Base-by-base conservation (phyloP, 1,284 basidiomycete species). In the Ceratobasidium sp. region DNA sequence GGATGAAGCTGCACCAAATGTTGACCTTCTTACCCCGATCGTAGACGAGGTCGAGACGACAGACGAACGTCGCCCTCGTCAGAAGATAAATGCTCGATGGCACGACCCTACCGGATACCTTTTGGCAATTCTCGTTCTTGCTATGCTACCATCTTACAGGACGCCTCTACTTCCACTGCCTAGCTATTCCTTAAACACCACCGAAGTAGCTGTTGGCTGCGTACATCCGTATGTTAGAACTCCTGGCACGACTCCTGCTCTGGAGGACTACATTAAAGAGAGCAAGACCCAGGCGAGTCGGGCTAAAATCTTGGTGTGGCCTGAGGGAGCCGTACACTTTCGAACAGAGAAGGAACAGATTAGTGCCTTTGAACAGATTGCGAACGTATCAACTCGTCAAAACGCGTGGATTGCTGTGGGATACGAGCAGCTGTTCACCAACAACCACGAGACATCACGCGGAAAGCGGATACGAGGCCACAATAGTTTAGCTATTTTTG, bases 281-380 rank as follows among this genome's bases (percentile, higher is more conserved):
- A 90, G 88, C 5, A 82, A 82, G 61, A 87, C 81, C 33, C 81
- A 92, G 72, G 86, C 86, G 6, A 82, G 80, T 10, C 80, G 79
- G 12, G 90, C 92, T 0, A 87, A 89, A 60, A 83, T 95, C n/a
- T 83, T 94, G 20, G 85, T 95, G 0, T 95, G 94, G 93, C 94
- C 94, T 0, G 94, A 95, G 84, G 90, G 91, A 5, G 93, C 93
- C 0, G 90, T 95, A 0, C 83, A 85, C 1, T 95, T 95, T 81
- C 85, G 87, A 44, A 88, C 86, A 33, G 83, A 84, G 15, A 81
- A 81, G 20, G 90, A 91, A 68, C 89, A 89, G 77, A 85, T 89
- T 18, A 84, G 83, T 9, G 89, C 88, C 0, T 89, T 95, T 78
- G 81, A 84, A 1, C 77, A 81, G 67, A 85, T 94, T 2, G 86